Conservation (phyloP, 1,284 basidiomycete genomes). For the Vanrija sp. region DNA sequence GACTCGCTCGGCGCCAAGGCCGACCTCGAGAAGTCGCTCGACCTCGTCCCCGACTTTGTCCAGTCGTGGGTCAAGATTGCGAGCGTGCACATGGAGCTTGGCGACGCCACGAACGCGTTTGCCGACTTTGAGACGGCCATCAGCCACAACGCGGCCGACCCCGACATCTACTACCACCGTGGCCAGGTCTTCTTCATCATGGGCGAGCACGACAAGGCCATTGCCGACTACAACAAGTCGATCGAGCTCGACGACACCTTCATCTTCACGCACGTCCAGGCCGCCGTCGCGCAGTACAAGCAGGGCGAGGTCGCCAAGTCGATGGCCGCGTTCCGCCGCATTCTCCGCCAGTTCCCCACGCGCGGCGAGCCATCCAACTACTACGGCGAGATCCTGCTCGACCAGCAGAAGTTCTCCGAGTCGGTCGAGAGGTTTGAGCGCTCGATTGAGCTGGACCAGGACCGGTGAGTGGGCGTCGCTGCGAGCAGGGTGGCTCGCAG, state of each 20-base stretch:
- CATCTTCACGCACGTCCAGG: slow-evolving; percentile 68
- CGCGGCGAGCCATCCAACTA: slow-evolving; percentile 85
- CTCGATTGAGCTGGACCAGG: slow-evolving; percentile 82
- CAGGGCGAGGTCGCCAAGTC: slow-evolving; percentile 68
- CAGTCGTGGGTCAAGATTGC: slow-evolving; percentile 97
- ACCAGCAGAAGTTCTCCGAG: slow-evolving; percentile 85
- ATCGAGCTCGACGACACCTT: slow-evolving; percentile 65
- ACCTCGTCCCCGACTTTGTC: slow-evolving; percentile 69
- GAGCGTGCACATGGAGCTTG: slow-evolving; percentile 95
- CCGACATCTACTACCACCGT: slow-evolving; percentile 98
- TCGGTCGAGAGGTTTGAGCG: slow-evolving; percentile 93
- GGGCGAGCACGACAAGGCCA: slow-evolving; percentile 79
- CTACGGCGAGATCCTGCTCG: slow-evolving; percentile 91
- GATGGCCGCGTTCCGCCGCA: slow-evolving; percentile 84
- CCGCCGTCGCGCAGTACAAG: slow-evolving; percentile 98
- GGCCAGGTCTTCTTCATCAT: slow-evolving; percentile 98
- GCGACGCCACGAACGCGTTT: slow-evolving; percentile 71
- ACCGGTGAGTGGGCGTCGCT: slow-evolving; percentile 60
- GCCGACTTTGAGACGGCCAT: slow-evolving; percentile 89
- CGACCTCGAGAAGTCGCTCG: slow-evolving; percentile 76
- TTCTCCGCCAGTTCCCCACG: slow-evolving; percentile 73
- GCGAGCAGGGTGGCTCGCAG: no score
- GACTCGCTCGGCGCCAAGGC: slow-evolving; percentile 79
- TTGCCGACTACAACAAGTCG: slow-evolving; percentile 86
- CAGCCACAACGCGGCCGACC: slow-evolving; percentile 73